Evolutionary conservation across 805 yeast genomes (phyloP), one percentile per base, ranked within the genome.

Genomic region (Lachancea mirantina): DNA sequence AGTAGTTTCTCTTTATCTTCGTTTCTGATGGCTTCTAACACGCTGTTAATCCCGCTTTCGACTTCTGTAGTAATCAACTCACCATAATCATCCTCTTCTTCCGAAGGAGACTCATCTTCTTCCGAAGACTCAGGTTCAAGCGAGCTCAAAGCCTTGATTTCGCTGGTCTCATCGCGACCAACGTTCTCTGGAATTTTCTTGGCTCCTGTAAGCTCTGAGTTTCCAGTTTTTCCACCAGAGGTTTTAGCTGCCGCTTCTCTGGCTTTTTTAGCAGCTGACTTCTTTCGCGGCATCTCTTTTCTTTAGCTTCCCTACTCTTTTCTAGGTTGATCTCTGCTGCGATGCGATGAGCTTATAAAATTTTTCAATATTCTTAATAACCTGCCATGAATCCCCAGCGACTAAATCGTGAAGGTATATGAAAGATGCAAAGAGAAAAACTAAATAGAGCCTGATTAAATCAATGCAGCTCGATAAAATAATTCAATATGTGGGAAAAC

Each of bases 81-180:
- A 32, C 96, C 98, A 45, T 58, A 78, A 39, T 88, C 96, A 53
- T 92, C 98, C 59, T 89, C 98, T 4, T 77, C 85, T 52, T 84
- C 63, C 16, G 51, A 43, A 9, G 47, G 30, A 14, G 51, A 44
- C 7, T 45, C 37, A 6, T 42, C 94, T 19, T 54, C 52, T 6
- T 66, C 68, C n/a, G 66, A 59, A 11, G 63, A 64, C 23, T 55
- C 62, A 7, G 6, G 7, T n/a, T n/a, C n/a, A n/a, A n/a, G n/a
- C n/a, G n/a, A n/a, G n/a, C n/a, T n/a, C n/a, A n/a, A n/a, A n/a
- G n/a, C n/a, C n/a, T n/a, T n/a, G 26, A 50, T 58, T 22, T 61
- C 49, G 40, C 48, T 52, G 14, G 38, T 41, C 8, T 40, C 44
- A 4, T 43, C 40, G 6, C 32, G 42, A 35, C 57, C 58, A 30